Base-by-base conservation (phyloP, 163 green algal genomes). In the Trebouxia gelatinosa region DNA sequence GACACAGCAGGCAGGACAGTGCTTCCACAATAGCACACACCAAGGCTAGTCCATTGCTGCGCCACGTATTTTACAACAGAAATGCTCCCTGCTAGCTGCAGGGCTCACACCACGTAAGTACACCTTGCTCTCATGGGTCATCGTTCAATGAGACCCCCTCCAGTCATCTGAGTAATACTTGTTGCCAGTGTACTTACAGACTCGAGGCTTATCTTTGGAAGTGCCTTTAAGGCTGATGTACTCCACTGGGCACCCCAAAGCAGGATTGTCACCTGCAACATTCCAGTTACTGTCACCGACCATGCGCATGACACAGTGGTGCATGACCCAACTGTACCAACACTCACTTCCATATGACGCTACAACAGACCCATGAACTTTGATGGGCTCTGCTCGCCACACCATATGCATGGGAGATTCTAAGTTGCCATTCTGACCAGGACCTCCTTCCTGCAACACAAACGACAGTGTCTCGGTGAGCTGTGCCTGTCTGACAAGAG, bases 141-240 rank as follows among this genome's bases (percentile, higher is more conserved):
- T 39, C 66, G 3, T 28, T 76, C 68, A 76, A 39, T 76, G 68
- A 11, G 68, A 76, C 5, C 68, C 68, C 29, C 68, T 59, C 68
- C 68, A 76, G 28, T 76, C 68, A 76, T 76, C 46, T 59, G 40
- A 62, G 43, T 62, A 76, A 28, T 78, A 78, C 35, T 78, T 78
- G 34, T 78, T 78, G 70, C 92, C 93, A 5, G 93, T 97, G 87
- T 97, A 98, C 70, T 98, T 98, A 90, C 93, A 97, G 26, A 97
- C 92, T 2, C 90, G 92, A 0, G 94, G 94, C 39, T 94, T 90
- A 6, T 97, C 94, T 16, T 86, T 83, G 11, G 80, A 90, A 13
- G 87, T 97, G 61, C 93, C 93, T 75, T 91, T 91, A 0, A 98
- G 82, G 70, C 91, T 89, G 78, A 97, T 97, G 89, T 97, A 97